phyloP scores from a whole-genome alignment of 495 filamentous ascomycete genomes.

The Ascodesmis nigricans region DNA sequence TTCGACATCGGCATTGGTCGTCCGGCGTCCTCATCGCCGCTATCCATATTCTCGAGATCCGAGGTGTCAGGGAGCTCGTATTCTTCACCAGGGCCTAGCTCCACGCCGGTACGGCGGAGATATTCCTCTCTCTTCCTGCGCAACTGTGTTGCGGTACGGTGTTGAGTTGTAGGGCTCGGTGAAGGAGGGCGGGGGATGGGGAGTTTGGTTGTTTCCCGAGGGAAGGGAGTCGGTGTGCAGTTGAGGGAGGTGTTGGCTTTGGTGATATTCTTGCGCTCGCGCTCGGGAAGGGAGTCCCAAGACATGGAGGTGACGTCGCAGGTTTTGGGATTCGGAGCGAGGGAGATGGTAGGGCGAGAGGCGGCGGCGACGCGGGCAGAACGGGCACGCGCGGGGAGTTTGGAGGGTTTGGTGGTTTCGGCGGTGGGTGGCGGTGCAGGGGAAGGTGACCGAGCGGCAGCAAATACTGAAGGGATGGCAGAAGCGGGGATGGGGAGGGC shows the following conservation, averaged over 20 bases:
- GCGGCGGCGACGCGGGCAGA: background rate
- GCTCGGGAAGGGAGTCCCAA: slow-evolving; percentile 1
- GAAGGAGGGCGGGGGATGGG: slow-evolving; percentile 3
- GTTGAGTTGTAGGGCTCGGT: background rate
- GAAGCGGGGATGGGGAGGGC: too few species aligned
- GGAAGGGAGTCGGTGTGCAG: slow-evolving; percentile 1
- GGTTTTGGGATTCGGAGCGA: background rate
- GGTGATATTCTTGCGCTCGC: slow-evolving; percentile 1
- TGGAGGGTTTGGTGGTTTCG: too few species aligned
- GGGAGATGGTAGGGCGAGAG: slow-evolving; percentile 1
- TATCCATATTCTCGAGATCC: too few species aligned
- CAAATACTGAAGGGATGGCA: too few species aligned
- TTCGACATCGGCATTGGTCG: background rate
- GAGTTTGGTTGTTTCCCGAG: background rate
- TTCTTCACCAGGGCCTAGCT: slow-evolving; percentile 3
- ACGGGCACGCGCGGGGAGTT: background rate
- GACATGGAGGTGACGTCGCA: background rate
- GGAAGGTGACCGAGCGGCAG: too few species aligned
- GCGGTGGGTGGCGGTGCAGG: too few species aligned
- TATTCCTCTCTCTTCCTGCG: background rate
- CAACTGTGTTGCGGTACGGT: background rate
- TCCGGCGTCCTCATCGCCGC: background rate
- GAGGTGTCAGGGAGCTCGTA: too few species aligned
- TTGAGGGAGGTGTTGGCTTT: slow-evolving; percentile 3
- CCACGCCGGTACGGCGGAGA: background rate